phyloP scores from a whole-genome alignment of 345 rosid species.

The Sonneratia alba region DNA sequence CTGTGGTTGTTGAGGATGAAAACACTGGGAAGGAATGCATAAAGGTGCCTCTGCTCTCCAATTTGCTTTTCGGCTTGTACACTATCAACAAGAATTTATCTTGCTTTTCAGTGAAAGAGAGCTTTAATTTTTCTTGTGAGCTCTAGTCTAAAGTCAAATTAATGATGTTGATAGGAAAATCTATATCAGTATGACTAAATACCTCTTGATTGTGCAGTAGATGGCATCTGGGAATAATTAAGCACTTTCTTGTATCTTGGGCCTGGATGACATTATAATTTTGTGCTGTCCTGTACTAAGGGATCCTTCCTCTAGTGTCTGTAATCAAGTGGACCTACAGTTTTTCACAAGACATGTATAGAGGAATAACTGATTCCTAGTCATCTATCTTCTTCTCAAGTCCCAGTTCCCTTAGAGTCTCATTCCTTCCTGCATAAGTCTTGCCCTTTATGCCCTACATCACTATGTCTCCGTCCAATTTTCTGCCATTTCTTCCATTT shows the following conservation, averaged over 20 bases:
- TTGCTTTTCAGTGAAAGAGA: neutral
- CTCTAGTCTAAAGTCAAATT: no score
- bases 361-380: neutral
- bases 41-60: slow-evolving; percentile 43
- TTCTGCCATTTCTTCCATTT: neutral
- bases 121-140: neutral
- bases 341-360: neutral
- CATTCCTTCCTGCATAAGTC: neutral
- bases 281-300: neutral
- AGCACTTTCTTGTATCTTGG: neutral
- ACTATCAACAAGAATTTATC: slow-evolving; percentile 1
- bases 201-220: neutral
- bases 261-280: neutral
- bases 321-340: neutral
- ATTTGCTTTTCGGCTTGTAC: slow-evolving; percentile 8
- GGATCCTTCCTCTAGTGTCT: neutral
- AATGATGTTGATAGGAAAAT: no score
- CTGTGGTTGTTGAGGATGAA: slow-evolving; percentile 96
- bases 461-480: neutral
- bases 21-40: slow-evolving; percentile 92
- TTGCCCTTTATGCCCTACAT: neutral
- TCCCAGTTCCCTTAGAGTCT: neutral
- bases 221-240: neutral
- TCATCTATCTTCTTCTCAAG: neutral
- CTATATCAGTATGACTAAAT: neutral